phyloP scores from a whole-genome alignment of 1,284 basidiomycete species.

The Malassezia vespertilionis region DNA sequence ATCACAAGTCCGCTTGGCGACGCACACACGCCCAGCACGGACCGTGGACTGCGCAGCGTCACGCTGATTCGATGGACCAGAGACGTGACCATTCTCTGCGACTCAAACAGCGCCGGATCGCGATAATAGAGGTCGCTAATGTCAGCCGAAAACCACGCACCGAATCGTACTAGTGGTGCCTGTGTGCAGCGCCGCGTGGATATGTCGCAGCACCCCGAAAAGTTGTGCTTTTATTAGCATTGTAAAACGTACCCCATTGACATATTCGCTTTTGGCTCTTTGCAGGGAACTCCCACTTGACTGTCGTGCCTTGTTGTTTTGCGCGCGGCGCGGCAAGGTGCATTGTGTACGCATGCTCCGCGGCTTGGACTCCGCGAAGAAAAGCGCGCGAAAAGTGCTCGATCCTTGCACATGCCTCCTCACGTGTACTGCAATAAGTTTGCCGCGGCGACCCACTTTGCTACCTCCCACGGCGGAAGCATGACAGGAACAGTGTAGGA shows the following conservation, averaged over 20 bases:
- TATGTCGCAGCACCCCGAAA: conserved; percentile 20
- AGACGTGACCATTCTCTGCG: conserved; percentile 23
- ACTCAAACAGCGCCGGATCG: conserved; percentile 20
- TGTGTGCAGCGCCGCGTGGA: conserved; percentile 18
- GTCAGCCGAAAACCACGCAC: conserved; percentile 13
- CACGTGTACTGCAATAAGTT: too few relatives aligned
- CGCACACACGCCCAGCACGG: conserved; percentile 25
- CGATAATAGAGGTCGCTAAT: conserved; percentile 34
- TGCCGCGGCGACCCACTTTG: too few relatives aligned
- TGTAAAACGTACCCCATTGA: conserved; percentile 9
- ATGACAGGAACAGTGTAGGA: too few relatives aligned
- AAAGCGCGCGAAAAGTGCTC: conserved; percentile 5
- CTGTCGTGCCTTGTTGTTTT: neutral
- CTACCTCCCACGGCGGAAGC: too few relatives aligned
- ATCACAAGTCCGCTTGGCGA: conserved; percentile 23
- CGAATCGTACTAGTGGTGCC: conserved; percentile 21
- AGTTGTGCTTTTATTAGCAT: neutral
- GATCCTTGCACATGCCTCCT: conserved; percentile 1
- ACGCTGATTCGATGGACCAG: conserved; percentile 17
- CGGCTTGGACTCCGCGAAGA: neutral
- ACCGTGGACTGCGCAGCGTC: conserved; percentile 10
- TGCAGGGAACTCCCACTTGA: conserved; percentile 12
- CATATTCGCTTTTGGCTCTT: neutral
- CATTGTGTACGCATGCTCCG: neutral
- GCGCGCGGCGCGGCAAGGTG: conserved; percentile 2